These are phyloP conservation scores for Zalerion maritima DNA, from an alignment of 495 filamentous ascomycete species.

Conservation along the genomic window DNA sequence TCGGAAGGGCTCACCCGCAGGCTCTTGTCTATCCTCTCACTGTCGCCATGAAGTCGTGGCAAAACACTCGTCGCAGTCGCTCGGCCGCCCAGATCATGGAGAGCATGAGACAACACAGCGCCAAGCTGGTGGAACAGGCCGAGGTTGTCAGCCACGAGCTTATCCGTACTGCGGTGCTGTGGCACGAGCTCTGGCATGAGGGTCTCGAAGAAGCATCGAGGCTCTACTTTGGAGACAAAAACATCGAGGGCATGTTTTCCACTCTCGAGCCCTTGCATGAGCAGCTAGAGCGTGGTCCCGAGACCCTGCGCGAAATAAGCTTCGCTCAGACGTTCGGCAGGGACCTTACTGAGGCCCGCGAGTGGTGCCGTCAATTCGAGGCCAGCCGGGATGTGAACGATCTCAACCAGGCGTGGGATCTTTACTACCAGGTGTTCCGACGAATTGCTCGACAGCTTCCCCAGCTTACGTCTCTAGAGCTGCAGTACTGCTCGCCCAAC, in stretches of 20 bases:
- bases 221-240: conserved; percentile 82
- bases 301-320: conserved; percentile 87
- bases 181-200: conserved; percentile 99
- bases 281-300: conserved; percentile 73
- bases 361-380: conserved; percentile 88
- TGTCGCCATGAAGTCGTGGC: conserved; percentile 84
- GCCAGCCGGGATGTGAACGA: conserved; percentile 79
- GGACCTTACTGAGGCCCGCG: conserved; percentile 82
- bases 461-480: conserved; percentile 78
- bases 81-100: conserved; percentile 91
- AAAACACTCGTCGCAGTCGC: conserved; percentile 61
- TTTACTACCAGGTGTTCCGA: conserved; percentile 95
- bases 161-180: conserved; percentile 89
- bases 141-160: conserved; percentile 88
- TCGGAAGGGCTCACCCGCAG: conserved; percentile 87
- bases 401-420: conserved; percentile 93
- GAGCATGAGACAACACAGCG: conserved; percentile 88
- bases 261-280: conserved; percentile 84
- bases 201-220: conserved; percentile 95
- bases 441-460: conserved; percentile 89
- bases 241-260: conserved; percentile 93
- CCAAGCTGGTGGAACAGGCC: conserved; percentile 87
- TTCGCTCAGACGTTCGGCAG: conserved; percentile 97
- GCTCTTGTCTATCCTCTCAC: conserved; percentile 99
- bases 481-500: conserved; percentile 91